These are phyloP conservation scores for Hemileccinum rubropunctum DNA, from an alignment of 768 basidiomycete genomes.

Conservation along the genomic window DNA sequence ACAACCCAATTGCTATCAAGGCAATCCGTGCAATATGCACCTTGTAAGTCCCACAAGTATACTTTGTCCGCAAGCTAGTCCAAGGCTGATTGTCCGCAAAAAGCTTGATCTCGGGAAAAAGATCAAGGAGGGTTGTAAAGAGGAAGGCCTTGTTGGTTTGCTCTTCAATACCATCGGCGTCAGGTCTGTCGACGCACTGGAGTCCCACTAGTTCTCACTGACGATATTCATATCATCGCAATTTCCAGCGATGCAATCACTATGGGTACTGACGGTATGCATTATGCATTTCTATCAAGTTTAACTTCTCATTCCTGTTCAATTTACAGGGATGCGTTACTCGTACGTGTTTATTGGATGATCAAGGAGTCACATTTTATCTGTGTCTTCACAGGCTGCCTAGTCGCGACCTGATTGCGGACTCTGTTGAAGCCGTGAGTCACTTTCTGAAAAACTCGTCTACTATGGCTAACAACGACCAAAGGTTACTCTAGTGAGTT, in stretches of 20 bases:
- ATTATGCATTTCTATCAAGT: background rate
- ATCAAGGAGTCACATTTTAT: background rate
- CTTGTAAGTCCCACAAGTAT: conserved; percentile 44
- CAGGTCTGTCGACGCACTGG: conserved; percentile 44
- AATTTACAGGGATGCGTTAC: conserved; percentile 72
- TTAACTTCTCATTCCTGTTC: background rate
- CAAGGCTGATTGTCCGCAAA: conserved; percentile 4
- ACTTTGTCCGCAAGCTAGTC: background rate
- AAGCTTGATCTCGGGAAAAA: conserved; percentile 78
- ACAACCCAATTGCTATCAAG: conserved; percentile 33
- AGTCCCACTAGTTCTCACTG: background rate
- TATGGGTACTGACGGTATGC: conserved; percentile 81
- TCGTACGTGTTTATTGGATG: conserved; percentile 49
- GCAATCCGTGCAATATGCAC: conserved; percentile 86
- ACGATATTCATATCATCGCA: background rate
- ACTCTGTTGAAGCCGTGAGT: conserved; percentile 79
- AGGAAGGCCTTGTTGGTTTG: conserved; percentile 77
- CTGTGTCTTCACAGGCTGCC: conserved; percentile 54
- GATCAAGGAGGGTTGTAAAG: conserved; percentile 79
- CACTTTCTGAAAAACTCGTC: background rate
- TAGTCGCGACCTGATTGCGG: conserved; percentile 85
- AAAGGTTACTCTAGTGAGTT: conserved; percentile 56
- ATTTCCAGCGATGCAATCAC: conserved; percentile 74
- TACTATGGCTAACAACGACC: conserved; percentile 7
- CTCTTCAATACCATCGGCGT: conserved; percentile 86